Base-by-base conservation (phyloP, 2,329 filamentous ascomycete species). In the Neophaeococcomyces aloes region DNA sequence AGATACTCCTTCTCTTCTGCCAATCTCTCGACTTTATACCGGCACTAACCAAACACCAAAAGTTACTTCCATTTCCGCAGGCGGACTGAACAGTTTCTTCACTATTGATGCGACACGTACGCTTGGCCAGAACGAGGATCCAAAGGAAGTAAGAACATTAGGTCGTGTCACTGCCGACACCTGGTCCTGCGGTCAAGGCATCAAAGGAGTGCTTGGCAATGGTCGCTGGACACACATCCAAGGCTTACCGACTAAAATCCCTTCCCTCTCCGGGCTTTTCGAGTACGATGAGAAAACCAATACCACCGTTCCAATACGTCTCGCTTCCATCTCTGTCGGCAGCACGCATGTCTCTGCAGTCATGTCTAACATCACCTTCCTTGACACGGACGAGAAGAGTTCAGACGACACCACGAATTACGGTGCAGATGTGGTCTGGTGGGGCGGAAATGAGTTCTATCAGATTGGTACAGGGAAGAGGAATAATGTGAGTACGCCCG, bases 371-470 rank as follows among this genome's bases (percentile, higher is more conserved):
- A 75, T 83, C 23, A 84, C 84, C 1, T 71, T 79, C 42, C 71
- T 87, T 4, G 65, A 70, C 13, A 72, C 79, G 56, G 48, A 64
- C 59, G 42, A 69, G 56, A 61, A 63, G 48, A 55, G 61, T 13
- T 72, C 73, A 1, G 67, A 76, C 31, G 82, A 84, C 52, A 83
- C 87, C 56, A 86, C 80, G 1, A 88, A 91, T 59, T 94, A 81
- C 77, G 91, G 91, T 38, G 79, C 83, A 3, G 91, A 96, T 60
- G 80, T 88, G 23, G 62, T 96, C 1, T 93, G 86, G 70, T 98
- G 88, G 86, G 91, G 91, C 49, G 86, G 86, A 42, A 98, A 96
- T 57, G 88, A 96, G 66, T 77, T 81, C 60, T 95, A 83, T 62
- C 91, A 98, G 65, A 75, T 98, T 19, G 91, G 91, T 10, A 95